Base-by-base conservation (phyloP, 192 early-diverging fungal species). In the Jimgerdemannia lactiflua region DNA sequence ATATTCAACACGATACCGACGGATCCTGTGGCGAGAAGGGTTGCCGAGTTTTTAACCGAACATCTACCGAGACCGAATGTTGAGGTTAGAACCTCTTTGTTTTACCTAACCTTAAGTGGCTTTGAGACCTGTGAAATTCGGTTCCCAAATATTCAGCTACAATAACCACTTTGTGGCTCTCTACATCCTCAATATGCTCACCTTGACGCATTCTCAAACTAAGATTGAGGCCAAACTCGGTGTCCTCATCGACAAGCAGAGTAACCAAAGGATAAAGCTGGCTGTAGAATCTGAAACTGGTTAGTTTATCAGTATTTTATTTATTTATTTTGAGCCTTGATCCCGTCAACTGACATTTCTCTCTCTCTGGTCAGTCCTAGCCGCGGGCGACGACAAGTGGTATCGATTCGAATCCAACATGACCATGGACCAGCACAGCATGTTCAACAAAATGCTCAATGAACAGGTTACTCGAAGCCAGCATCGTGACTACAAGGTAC, bases 171-270 rank as follows among this genome's bases (percentile, higher is more conserved):
- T 29, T 29, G 29, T 29, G 29, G 29, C 29, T 29, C 29, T 29
- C 29, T 29, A n/a, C n/a, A n/a, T n/a, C n/a, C 29, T 29, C 29
- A 29, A 29, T 1, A 29, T 29, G 29, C 29, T 29, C 29, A 29
- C 29, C 29, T 29, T 29, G 29, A 49, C 20, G 11, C 67, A 9
- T 44, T n/a, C 54, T 43, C 10, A 18, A 39, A 14, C 75, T n/a
- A 65, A 95, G 91, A 95, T 98, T 75, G 96, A 98, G 79, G 95
- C 93, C n/a, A 98, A 98, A 80, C 84, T 98, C 9, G 96, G 96
- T 6, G 71, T 89, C 63, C 79, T 98, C 20, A 77, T 94, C 4
- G 92, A 95, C 73, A 93, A 89, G 70, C 78, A 76, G 14, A 90
- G 88, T 2, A 75, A 84, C 0, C 72, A 84, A 67, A 86, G 95